phyloP scores from a whole-genome alignment of 192 early-diverging fungal species.

The Coemansia sp. region DNA sequence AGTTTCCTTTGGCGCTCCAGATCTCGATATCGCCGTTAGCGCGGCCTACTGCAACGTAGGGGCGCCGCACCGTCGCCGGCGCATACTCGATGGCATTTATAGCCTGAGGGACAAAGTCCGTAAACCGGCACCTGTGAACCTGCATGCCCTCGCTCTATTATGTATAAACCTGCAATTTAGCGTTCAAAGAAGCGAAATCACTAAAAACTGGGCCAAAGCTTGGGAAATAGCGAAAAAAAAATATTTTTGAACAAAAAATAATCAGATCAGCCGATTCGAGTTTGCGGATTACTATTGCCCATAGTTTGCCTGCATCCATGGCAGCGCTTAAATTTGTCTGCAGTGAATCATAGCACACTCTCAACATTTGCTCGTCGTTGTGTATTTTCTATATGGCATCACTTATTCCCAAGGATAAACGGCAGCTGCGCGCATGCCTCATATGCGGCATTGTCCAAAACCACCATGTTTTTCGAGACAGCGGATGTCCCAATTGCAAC shows the following conservation, averaged over 20 bases:
- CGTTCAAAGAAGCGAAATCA: background rate
- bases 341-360: too few relatives aligned
- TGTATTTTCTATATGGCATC: slow-evolving; percentile 27
- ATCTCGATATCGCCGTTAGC: slow-evolving; percentile 94
- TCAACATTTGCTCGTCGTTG: background rate
- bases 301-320: background rate
- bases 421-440: slow-evolving; percentile 76
- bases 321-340: too few relatives aligned
- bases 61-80: slow-evolving; percentile 56
- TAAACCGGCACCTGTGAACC: slow-evolving; percentile 83
- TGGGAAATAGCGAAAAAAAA: background rate
- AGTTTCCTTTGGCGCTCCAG: slow-evolving; percentile 72
- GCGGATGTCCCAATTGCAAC: slow-evolving; percentile 85
- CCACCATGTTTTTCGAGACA: slow-evolving; percentile 64
- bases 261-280: slow-evolving; percentile 2
- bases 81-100: slow-evolving; percentile 82
- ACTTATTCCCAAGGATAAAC: slow-evolving; percentile 63
- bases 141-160: slow-evolving; percentile 49
- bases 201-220: background rate
- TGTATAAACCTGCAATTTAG: background rate
- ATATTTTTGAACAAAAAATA: slow-evolving; percentile 2
- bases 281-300: background rate
- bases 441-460: slow-evolving; percentile 81
- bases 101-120: slow-evolving; percentile 80
- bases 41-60: slow-evolving; percentile 77